Conservation (phyloP, 2,329 filamentous ascomycete genomes). For the Ustulina deusta region DNA sequence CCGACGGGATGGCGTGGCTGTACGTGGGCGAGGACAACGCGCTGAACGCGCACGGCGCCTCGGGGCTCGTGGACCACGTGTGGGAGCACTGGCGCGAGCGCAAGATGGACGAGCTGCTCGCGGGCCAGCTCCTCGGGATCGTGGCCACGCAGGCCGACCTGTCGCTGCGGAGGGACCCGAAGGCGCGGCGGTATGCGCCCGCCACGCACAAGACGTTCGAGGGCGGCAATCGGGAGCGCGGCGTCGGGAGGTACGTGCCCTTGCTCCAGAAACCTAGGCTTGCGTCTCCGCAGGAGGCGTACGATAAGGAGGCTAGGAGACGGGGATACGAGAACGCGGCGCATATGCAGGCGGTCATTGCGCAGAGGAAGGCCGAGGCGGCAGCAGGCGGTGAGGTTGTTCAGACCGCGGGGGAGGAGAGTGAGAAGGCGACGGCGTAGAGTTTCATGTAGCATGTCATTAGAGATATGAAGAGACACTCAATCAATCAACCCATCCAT, state of each 20-base stretch:
- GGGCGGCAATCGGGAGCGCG: conserved; percentile 64
- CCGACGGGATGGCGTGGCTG: conserved; percentile 79
- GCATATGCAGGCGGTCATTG: conserved; percentile 54
- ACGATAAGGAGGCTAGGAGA: conserved; percentile 71
- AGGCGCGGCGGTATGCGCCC: conserved; percentile 35
- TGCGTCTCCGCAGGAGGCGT: conserved; percentile 65
- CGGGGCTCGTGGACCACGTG: conserved; percentile 77
- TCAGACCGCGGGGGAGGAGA: conserved; percentile 42
- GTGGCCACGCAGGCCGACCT: conserved; percentile 56
- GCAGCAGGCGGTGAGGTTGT: conserved; percentile 42
- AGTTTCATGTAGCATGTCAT: background rate
- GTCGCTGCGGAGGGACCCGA: conserved; percentile 36
- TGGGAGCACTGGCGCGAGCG: conserved; percentile 86
- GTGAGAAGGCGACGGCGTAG: conserved; percentile 47
- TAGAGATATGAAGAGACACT: background rate
- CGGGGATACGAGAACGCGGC: conserved; percentile 68
- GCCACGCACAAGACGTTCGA: conserved; percentile 61
- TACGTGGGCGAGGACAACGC: conserved; percentile 77
- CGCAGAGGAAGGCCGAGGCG: conserved; percentile 42
- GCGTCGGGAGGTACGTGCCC: conserved; percentile 66
- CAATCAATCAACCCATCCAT: background rate
- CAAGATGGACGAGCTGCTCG: conserved; percentile 91
- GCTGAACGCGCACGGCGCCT: conserved; percentile 71
- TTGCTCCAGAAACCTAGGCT: conserved; percentile 64
- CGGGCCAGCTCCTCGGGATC: conserved; percentile 77